Evolutionary conservation across 257 asterid species (phyloP), one percentile per base, ranked within the genome.

Genomic region (Solanum boliviense): DNA sequence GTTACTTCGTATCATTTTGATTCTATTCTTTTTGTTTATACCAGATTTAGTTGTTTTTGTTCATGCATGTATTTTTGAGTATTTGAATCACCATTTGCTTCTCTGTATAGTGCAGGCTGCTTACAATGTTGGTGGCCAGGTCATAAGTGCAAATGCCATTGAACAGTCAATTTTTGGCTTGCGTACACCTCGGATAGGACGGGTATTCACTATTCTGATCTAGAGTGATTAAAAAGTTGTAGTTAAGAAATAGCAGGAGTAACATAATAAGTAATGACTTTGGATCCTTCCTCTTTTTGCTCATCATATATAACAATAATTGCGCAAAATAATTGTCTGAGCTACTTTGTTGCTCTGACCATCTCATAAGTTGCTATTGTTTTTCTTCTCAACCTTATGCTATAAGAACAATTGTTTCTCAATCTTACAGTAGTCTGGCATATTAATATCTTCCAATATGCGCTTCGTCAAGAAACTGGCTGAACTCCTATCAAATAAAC

Each of bases 161-260:
- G 96, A 93, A 89, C 95, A 92, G 92, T 89, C 94, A 25, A 91
- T 93, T 88, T 91, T 93, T 86, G 91, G 92, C 88, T 89, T 92
- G 65, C 93, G 90, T 15, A 93, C 94, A 7, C 93, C 91, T 73
- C 92, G 95, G 86, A 84, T 88, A n/a, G 96, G 96, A 89, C 90
- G 90, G 95, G 94, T 93, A 86, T 83, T 62, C 84, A 31, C 84
- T 81, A 9, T 46, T 82, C 85, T 29, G 10, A 82, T 46, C 39
- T 48, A 29, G 29, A 82, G 35, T 18, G 70, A 31, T 18, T 29
- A 48, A 1, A 74, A 9, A 16, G 20, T 32, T 82, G 20, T 38
- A 81, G 29, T 46, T 46, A 8, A 27, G 20, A 44, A 68, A 29
- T 82, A 82, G 6, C 31, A 82, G 70, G 60, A 2, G 6, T 29